These are phyloP conservation scores for Eragrostis tef DNA, from an alignment of 202 grass and related monocot species.

Conservation along the genomic window DNA sequence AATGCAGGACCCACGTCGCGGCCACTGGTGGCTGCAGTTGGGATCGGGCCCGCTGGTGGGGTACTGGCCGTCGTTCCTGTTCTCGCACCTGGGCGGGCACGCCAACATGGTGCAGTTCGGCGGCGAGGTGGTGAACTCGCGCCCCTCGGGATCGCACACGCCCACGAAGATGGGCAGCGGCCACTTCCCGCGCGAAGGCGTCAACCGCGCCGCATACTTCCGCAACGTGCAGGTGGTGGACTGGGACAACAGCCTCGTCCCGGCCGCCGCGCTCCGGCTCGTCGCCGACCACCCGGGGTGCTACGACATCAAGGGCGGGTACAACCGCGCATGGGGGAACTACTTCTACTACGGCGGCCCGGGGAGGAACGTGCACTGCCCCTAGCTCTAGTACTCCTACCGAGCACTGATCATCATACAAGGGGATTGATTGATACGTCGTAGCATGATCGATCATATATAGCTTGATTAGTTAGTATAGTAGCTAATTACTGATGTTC, in stretches of 20 bases:
- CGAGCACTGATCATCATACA: too few relatives aligned
- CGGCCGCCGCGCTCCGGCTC: conserved; percentile 52
- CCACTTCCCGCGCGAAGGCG: conserved; percentile 62
- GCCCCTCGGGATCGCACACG: conserved; percentile 62
- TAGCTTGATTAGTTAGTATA: not conserved
- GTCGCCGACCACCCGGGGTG: conserved; percentile 66
- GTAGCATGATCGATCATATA: not conserved
- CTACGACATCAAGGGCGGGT: conserved; percentile 65
- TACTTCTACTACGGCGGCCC: conserved; percentile 97
- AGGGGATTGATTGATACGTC: not conserved
- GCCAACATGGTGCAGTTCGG: conserved; percentile 92
- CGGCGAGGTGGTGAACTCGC: conserved; percentile 81
- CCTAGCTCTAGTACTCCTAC: not conserved
- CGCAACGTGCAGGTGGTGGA: conserved; percentile 79
- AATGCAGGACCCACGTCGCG: conserved; percentile 65
- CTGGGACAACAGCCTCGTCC: conserved; percentile 76
- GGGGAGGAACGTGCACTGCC: conserved; percentile 61
- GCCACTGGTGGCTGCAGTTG: conserved; percentile 88
- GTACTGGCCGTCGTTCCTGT: conserved; percentile 79
- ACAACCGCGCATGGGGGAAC: conserved; percentile 59
- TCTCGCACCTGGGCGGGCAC: conserved; percentile 66
- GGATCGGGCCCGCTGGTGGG: conserved; percentile 64
- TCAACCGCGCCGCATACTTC: conserved; percentile 71
- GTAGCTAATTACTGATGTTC: not conserved
- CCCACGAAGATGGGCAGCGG: conserved; percentile 90